A percentile compares a stretch with the other conserved stretches of the same genome.
phyloP scores from a whole-genome alignment of 257 asterid genomes.

The Solanum arcanum region DNA sequence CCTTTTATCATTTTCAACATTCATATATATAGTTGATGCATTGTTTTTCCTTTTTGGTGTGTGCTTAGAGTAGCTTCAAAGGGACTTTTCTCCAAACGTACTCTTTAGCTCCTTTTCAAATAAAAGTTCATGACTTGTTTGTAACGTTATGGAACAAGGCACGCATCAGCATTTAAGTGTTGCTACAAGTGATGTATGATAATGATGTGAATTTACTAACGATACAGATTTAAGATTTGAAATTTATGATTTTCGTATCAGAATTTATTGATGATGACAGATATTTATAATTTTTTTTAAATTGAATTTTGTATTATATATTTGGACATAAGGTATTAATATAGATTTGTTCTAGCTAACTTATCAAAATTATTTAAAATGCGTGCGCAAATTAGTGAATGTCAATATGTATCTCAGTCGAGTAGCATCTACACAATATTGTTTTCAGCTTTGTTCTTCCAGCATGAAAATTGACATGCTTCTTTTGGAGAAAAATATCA shows the following conservation, averaged over 20 bases:
- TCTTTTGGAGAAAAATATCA: neutral
- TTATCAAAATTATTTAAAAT: neutral
- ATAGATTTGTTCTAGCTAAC: neutral
- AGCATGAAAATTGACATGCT: neutral
- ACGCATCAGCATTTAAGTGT: neutral
- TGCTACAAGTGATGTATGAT: neutral
- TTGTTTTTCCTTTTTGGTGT: neutral
- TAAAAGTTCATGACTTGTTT: neutral
- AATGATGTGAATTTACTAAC: neutral
- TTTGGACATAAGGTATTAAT: neutral
- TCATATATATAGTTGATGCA: neutral
- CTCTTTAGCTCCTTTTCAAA: neutral
- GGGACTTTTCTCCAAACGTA: neutral
- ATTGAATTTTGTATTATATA: neutral
- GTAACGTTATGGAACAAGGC: neutral
- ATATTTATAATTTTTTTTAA: neutral
- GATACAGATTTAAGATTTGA: neutral
- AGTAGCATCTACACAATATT: neutral
- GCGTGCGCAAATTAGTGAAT: neutral
- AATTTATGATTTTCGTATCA: neutral
- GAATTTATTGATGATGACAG: neutral
- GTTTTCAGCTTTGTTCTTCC: neutral
- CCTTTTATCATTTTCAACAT: neutral
- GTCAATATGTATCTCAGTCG: neutral
- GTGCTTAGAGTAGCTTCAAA: constrained; percentile 3